Evolutionary conservation across 352 stramenopile genomes (phyloP), one percentile per base, ranked within the genome.

Genomic region (Peronospora farinosa): DNA sequence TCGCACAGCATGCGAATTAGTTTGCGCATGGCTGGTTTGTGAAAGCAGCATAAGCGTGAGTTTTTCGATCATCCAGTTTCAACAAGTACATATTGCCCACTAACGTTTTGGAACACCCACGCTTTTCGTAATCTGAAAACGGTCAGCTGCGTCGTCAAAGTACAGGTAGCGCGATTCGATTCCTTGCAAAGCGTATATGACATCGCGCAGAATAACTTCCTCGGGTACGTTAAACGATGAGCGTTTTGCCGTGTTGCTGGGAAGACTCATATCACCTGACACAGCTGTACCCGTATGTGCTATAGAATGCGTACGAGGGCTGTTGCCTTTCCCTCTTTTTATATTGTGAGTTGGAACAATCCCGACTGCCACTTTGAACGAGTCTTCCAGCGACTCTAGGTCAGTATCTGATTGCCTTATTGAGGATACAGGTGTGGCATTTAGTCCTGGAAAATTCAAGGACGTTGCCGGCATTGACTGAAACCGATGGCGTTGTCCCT

Each of bases 141-240:
- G 74, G 38, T 93, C 84, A 7, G 67, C 67, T 31, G 69, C 67
- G 5, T 72, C 63, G 40, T 95, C 84, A 63, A 92, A 92, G 56
- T 84, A 92, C 19, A 95, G 65, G 42, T 95, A 91, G 17, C 81
- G 78, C 11, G 88, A 96, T 40, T 97, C 91, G 45, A 97, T 96
- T 21, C 86, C 91, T 67, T 97, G 89, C 39, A 97, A 74, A 5
- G 86, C 86, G 50, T 93, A 97, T 40, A 97, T 54, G 3, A 97
- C 80, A 43, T 96, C 90, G 12, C 88, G 76, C 13, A 97, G 60
- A n/a, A 97, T 66, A 17, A 95, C 78, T 51, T 86, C 69, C 50
- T 97, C 90, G 1, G 83, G 77, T 1, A 92, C 72, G 12, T 91
- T 75, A 21, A 86, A 89, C 0, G 78, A 81, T 12, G 57, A 55